Conservation (phyloP, 2,329 filamentous ascomycete genomes). For the Calonectria pseudoreteaudii region DNA sequence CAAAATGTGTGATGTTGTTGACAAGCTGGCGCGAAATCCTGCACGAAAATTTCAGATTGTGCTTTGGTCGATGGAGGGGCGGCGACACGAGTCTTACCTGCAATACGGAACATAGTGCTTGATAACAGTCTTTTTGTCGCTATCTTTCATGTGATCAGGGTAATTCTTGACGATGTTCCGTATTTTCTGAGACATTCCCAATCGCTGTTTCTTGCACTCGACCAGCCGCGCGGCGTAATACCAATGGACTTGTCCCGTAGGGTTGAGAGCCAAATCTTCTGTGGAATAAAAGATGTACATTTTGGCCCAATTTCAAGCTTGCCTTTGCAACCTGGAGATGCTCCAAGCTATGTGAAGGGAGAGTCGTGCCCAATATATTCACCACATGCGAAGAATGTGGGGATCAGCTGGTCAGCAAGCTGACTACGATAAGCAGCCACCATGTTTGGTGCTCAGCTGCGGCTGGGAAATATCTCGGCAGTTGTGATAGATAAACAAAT, state of each 20-base stretch:
- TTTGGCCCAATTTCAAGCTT: background rate
- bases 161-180: background rate
- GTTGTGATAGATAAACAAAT: background rate
- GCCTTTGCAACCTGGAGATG: fast-evolving
- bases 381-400: background rate
- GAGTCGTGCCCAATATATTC: background rate
- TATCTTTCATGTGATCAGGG: background rate
- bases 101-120: background rate
- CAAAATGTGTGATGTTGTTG: background rate
- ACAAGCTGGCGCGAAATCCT: background rate
- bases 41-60: background rate
- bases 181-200: background rate
- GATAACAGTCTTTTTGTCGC: background rate
- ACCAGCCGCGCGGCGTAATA: background rate
- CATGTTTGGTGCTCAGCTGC: background rate
- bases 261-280: background rate
- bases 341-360: background rate
- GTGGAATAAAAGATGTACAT: background rate
- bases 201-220: background rate
- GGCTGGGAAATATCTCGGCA: background rate
- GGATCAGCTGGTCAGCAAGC: background rate
- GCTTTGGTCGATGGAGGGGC: too few relatives aligned
- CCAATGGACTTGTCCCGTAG: background rate
- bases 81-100: background rate
- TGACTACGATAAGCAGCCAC: background rate